Conservation (phyloP, 768 basidiomycete species). For the Neoboletus subvelutipes region DNA sequence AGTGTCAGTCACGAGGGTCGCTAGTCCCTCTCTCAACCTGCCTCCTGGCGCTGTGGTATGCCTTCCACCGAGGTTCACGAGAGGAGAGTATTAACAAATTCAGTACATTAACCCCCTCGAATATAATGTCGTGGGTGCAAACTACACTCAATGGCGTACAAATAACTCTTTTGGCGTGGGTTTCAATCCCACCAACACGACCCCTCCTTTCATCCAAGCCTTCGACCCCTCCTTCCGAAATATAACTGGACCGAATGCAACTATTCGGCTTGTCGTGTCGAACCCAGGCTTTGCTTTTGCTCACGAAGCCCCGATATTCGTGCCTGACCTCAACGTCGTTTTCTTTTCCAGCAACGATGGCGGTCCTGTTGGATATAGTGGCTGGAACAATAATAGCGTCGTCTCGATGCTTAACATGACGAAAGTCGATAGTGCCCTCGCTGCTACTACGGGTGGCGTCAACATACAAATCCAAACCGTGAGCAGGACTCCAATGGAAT, state of each 20-base stretch:
- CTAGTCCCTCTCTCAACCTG: background rate
- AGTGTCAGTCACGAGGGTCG: background rate
- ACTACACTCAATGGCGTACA: slow-evolving; percentile 37
- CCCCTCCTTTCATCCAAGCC: slow-evolving; percentile 59
- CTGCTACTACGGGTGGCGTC: slow-evolving; percentile 35
- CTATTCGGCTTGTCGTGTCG: slow-evolving; percentile 59
- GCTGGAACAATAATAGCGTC: slow-evolving; percentile 61
- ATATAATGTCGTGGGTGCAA: slow-evolving; percentile 52
- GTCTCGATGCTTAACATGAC: slow-evolving; percentile 61
- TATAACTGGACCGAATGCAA: slow-evolving; percentile 57
- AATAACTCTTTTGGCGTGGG: slow-evolving; percentile 38
- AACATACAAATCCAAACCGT: slow-evolving; percentile 51
- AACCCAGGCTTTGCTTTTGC: slow-evolving; percentile 69
- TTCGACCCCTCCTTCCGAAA: slow-evolving; percentile 53
- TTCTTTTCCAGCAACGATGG: slow-evolving; percentile 75
- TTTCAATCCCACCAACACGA: slow-evolving; percentile 64
- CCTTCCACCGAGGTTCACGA: background rate
- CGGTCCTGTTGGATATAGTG: slow-evolving; percentile 62
- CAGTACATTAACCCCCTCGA: slow-evolving; percentile 52
- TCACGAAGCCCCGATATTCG: slow-evolving; percentile 76
- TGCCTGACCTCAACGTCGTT: slow-evolving; percentile 60
- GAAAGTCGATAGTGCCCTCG: slow-evolving; percentile 49
- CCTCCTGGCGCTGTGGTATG: slow-evolving; percentile 28
- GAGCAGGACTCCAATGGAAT: slow-evolving; percentile 9
- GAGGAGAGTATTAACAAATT: background rate